phyloP scores from a whole-genome alignment of 768 basidiomycete species.

The Naganishia vaughanmartiniae region DNA sequence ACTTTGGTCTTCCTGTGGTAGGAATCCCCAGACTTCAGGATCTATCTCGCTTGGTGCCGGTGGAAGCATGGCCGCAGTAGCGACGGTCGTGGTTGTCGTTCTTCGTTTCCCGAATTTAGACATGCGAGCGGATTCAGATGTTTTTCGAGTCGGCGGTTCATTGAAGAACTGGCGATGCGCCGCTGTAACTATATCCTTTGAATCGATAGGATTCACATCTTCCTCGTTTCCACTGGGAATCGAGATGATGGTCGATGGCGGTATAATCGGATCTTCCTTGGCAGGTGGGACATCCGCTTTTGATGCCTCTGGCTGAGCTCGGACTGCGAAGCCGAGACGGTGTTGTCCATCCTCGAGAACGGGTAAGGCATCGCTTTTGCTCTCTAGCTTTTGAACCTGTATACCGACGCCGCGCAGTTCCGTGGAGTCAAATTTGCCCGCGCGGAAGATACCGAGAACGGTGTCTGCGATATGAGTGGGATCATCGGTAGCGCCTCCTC shows the following conservation, averaged over 20 bases:
- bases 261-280: background rate
- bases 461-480: constrained; percentile 46
- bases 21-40: constrained; percentile 42
- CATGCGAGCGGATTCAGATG: background rate
- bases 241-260: constrained; percentile 13
- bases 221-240: constrained; percentile 15
- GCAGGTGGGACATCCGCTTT: background rate
- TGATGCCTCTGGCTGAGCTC: background rate
- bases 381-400: constrained; percentile 83
- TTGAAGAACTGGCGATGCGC: constrained; percentile 7
- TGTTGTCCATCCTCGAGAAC: constrained; percentile 18
- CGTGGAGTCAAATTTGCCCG: constrained; percentile 72
- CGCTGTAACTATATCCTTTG: background rate
- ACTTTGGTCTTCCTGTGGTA: constrained; percentile 40
- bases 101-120: constrained; percentile 15
- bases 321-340: constrained; percentile 8
- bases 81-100: constrained; percentile 35
- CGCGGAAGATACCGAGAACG: constrained; percentile 67
- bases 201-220: background rate
- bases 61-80: constrained; percentile 18
- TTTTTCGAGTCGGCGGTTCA: background rate
- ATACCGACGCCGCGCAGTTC: constrained; percentile 92
- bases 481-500: constrained; percentile 72
- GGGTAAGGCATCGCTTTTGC: constrained; percentile 37
- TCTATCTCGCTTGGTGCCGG: constrained; percentile 42